Conservation (phyloP, 192 early-diverging fungal species). For the Gamsiella multidivaricata region DNA sequence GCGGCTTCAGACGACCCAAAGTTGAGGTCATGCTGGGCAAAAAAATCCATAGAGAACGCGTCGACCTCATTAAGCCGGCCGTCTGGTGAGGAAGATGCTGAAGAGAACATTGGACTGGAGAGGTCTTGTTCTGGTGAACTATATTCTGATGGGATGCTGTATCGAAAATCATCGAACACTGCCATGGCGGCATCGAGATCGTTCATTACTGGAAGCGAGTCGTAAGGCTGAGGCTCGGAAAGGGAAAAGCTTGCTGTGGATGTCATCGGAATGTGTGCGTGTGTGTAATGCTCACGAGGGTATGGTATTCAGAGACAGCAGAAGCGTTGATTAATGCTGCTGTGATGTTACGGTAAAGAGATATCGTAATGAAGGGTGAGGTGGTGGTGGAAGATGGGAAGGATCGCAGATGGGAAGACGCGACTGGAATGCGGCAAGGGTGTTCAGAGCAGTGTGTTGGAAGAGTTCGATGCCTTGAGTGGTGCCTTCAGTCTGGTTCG, state of each 20-base stretch:
- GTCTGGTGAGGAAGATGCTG: not conserved
- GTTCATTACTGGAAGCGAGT: not conserved
- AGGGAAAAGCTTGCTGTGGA: not conserved
- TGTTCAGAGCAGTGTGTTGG: too few relatives aligned
- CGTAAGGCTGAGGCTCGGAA: not conserved
- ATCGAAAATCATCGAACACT: not conserved
- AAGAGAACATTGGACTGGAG: slow-evolving; percentile 2
- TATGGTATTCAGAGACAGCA: too few relatives aligned
- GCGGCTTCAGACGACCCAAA: not conserved
- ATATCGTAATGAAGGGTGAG: too few relatives aligned
- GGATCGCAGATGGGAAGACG: too few relatives aligned
- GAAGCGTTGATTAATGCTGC: too few relatives aligned
- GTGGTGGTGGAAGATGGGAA: too few relatives aligned
- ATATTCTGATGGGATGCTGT: not conserved
- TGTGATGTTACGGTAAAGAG: too few relatives aligned
- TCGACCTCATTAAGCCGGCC: not conserved
- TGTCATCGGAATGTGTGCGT: not conserved
- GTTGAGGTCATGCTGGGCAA: slow-evolving; percentile 3
- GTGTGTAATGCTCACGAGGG: not conserved
- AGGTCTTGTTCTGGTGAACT: not conserved
- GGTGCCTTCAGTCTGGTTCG: too few relatives aligned
- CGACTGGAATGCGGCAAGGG: too few relatives aligned
- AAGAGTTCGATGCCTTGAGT: not conserved
- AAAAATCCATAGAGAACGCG: slow-evolving; percentile 13
- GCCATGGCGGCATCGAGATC: slow-evolving; percentile 4